Evolutionary conservation across 345 rosid genomes (phyloP), one percentile per base, ranked within the genome.

Genomic region (Lepidium sativum): DNA sequence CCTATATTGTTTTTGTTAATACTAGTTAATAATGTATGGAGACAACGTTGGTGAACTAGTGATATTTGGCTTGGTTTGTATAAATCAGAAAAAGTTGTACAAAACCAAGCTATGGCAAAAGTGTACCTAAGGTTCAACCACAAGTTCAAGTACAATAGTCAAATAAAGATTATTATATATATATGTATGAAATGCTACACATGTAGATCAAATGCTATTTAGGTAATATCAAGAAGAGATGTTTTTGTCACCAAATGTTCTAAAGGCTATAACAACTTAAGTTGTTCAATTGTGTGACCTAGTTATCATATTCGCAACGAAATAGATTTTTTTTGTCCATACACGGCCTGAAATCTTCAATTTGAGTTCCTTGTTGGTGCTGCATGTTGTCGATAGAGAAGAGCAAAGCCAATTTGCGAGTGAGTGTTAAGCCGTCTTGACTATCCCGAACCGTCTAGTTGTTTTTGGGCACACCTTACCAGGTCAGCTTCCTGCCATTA

Each of bases 281-380:
- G 9, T 3, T 14, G 7, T 33, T 54, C 41, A 37, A 37, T 55
- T 2, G 27, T 50, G 40, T 40, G 8, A 8, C 48, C 25, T 33
- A 20, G 20, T 34, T 8, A 20, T 49, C 38, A 1, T 40, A 48
- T 18, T 58, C 27, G 14, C 16, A 15, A 8, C 4, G 27, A 41
- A 32, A 2, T 3, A 7, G 53, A 37, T 6, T 21, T 71, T 45
- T 83, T 78, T 61, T 75, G n/a, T 79, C 88, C 84, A 81, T 60
- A 81, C 72, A 23, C 82, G 75, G 37, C 86, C 84, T 5, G 84
- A 70, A 41, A 82, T 77, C 74, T 79, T 82, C 32, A 82, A 65
- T 74, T 80, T 80, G 12, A 82, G 78, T 51, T 80, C 82, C 29
- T 82, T 77, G 40, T 17, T 43, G 35, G 1, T 47, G 61, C 5